phyloP scores from a whole-genome alignment of 352 stramenopile species.

The Pythium volutum region DNA sequence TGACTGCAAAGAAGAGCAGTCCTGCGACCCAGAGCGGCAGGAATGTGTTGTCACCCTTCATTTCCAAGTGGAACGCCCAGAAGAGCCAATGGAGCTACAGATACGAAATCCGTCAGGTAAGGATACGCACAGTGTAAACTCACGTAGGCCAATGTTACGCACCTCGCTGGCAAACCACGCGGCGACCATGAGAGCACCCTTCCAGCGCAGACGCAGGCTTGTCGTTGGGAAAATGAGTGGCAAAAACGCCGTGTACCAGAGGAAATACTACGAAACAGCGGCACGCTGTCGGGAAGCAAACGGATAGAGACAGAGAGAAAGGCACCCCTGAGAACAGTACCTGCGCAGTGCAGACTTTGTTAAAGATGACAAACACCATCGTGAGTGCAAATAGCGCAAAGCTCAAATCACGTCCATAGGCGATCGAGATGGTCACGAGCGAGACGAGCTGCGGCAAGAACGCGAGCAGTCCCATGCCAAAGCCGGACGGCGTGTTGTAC shows the following conservation, averaged over 20 bases:
- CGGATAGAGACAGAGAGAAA: neutral
- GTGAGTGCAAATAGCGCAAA: constrained; percentile 97
- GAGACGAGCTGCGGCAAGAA: constrained; percentile 85
- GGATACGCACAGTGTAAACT: neutral
- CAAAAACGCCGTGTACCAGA: constrained; percentile 96
- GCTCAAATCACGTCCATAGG: constrained; percentile 82
- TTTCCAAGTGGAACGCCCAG: constrained; percentile 89
- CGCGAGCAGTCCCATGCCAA: constrained; percentile 72
- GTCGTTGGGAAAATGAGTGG: constrained; percentile 84
- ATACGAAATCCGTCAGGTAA: neutral
- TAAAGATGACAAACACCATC: constrained; percentile 99
- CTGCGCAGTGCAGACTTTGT: constrained; percentile 92
- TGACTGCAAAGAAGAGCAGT: constrained; percentile 88
- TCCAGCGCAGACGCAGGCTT: constrained; percentile 59
- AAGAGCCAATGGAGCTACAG: constrained; percentile 86
- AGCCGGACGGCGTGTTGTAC: constrained; percentile 77
- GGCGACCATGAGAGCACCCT: constrained; percentile 56
- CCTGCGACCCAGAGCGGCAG: constrained; percentile 84
- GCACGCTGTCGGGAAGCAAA: neutral
- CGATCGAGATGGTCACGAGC: constrained; percentile 67
- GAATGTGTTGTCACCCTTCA: constrained; percentile 89
- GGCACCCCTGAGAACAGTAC: constrained; percentile 22
- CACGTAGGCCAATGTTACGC: neutral
- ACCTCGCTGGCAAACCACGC: constrained; percentile 79
- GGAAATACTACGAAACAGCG: constrained; percentile 94